These are phyloP conservation scores for Hanseniaspora guilliermondii DNA, from an alignment of 805 yeast genomes.

Conservation along the genomic window DNA sequence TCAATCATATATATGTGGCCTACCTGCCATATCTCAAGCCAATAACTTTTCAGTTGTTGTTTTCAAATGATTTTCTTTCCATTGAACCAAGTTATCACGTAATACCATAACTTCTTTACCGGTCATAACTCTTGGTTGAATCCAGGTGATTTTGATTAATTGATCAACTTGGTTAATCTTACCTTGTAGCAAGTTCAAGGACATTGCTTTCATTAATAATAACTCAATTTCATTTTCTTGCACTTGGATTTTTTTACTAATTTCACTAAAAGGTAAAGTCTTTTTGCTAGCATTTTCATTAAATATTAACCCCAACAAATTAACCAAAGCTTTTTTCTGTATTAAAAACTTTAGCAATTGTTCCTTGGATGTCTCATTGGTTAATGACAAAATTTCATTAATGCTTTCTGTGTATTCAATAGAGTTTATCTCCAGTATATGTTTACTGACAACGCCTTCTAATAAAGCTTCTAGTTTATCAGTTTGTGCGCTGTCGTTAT, in stretches of 20 bases:
- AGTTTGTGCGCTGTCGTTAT: conserved; percentile 39
- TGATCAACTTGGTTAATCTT: conserved; percentile 75
- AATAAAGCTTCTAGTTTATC: conserved; percentile 51
- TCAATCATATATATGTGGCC: too few relatives aligned
- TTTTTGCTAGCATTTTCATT: conserved; percentile 52
- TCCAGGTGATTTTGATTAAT: conserved; percentile 76
- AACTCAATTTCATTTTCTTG: conserved; percentile 64
- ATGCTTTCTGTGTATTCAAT: conserved; percentile 31
- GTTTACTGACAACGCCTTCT: conserved; percentile 55
- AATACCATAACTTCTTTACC: conserved; percentile 64
- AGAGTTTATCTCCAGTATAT: conserved; percentile 58
- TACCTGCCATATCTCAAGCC: conserved; percentile 32
- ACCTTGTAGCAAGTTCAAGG: conserved; percentile 76
- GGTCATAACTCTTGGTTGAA: conserved; percentile 89
- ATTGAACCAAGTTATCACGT: conserved; percentile 56
- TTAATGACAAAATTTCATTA: neutral
- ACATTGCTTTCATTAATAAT: conserved; percentile 79
- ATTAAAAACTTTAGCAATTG: conserved; percentile 44
- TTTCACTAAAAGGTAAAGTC: conserved; percentile 57
- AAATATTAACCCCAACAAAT: conserved; percentile 78
- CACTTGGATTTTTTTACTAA: conserved; percentile 58
- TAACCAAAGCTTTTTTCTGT: conserved; percentile 86
- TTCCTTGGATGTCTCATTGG: neutral
- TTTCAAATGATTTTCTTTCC: conserved; percentile 69
- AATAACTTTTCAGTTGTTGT: conserved; percentile 45